Evolutionary conservation across 1,284 basidiomycete genomes (phyloP).

Genomic region (Irpex lacteus): DNA sequence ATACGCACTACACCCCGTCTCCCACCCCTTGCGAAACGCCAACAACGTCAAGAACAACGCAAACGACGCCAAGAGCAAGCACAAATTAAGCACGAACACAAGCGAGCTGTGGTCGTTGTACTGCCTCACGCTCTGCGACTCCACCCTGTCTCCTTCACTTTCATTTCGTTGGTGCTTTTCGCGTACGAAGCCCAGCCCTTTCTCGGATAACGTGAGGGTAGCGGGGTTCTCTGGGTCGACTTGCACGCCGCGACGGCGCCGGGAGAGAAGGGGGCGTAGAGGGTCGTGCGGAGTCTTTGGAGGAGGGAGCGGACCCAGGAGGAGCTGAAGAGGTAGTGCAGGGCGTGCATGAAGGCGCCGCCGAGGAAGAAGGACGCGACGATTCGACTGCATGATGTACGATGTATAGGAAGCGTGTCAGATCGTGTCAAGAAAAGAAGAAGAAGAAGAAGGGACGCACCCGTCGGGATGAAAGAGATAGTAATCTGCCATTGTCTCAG

Average conservation of each 20-base stretch:
- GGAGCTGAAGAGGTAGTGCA: slow-evolving; percentile 33
- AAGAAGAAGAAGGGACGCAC: slow-evolving; percentile 5
- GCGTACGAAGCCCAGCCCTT: not conserved
- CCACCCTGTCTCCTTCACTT: slow-evolving; percentile 4
- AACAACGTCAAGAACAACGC: slow-evolving; percentile 42
- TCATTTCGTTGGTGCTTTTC: not conserved
- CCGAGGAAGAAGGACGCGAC: slow-evolving; percentile 48
- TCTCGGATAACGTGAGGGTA: slow-evolving; percentile 6
- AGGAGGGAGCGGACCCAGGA: slow-evolving; percentile 23
- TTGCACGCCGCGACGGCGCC: not conserved
- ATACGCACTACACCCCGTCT: slow-evolving; percentile 39
- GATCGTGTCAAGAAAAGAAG: not conserved
- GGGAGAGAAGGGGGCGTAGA: slow-evolving; percentile 10
- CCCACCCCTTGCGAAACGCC: slow-evolving; percentile 28
- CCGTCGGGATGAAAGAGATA: slow-evolving; percentile 11
- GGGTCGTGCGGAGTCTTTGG: slow-evolving; percentile 10
- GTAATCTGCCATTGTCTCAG: slow-evolving; percentile 4
- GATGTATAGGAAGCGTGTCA: not conserved
- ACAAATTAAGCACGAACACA: slow-evolving; percentile 41
- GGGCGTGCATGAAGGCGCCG: slow-evolving; percentile 45
- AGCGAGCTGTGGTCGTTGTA: slow-evolving; percentile 26
- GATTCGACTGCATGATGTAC: slow-evolving; percentile 33
- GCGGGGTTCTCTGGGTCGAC: slow-evolving; percentile 10
- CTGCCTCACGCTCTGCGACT: slow-evolving; percentile 10
- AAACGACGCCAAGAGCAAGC: slow-evolving; percentile 42